A percentile compares a stretch with the other conserved stretches of the same genome.
Conservation (phyloP, 768 basidiomycete genomes). For the Kwoniella europaea region DNA sequence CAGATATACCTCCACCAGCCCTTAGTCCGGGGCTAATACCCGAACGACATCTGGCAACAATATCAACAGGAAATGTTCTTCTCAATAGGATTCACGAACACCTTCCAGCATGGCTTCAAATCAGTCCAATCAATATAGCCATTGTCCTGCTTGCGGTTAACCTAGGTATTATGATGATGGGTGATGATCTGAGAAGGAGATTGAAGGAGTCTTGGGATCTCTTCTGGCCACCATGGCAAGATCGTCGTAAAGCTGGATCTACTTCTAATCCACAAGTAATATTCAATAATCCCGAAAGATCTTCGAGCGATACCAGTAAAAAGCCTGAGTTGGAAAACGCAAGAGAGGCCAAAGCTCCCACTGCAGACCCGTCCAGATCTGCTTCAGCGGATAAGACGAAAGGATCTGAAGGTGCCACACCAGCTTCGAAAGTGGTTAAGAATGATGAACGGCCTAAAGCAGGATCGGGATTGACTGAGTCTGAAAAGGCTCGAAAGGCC, state of each 20-base stretch:
- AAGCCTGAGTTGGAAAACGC: conserved; percentile 16
- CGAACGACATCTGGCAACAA: neutral
- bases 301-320: neutral
- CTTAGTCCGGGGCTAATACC: neutral
- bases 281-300: neutral
- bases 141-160: conserved; percentile 34
- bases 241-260: conserved; percentile 12
- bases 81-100: neutral
- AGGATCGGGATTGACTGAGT: neutral
- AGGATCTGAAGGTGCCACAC: neutral
- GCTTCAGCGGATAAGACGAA: neutral
- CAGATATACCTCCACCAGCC: neutral
- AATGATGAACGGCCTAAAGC: conserved; percentile 3
- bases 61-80: neutral
- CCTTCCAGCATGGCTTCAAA: conserved; percentile 2
- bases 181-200: conserved; percentile 21
- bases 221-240: conserved; percentile 50
- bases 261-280: neutral
- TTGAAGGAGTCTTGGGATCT: conserved; percentile 36
- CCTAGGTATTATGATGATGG: conserved; percentile 17
- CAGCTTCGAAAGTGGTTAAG: neutral
- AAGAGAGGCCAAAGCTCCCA: neutral
- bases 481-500: conserved; percentile 3
- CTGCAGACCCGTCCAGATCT: neutral
- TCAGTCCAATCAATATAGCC: conserved; percentile 20